phyloP scores from a whole-genome alignment of 2,329 filamentous ascomycete species.

The Verticillium klebahnii region DNA sequence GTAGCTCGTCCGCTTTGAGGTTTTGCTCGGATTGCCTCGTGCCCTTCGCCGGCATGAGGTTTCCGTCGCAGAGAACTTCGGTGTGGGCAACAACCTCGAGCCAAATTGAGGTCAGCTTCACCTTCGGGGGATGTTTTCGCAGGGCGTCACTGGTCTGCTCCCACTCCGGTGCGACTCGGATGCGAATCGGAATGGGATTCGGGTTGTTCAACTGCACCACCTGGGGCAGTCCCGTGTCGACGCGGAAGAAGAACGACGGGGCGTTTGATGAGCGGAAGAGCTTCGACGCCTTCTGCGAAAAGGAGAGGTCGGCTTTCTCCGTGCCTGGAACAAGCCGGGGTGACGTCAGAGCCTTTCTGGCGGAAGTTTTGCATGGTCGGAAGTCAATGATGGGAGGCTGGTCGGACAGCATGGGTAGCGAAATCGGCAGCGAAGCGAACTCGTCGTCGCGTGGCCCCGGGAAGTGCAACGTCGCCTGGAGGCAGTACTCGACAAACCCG shows the following conservation, averaged over 20 bases:
- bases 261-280: conserved; percentile 26
- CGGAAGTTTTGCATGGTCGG: not conserved
- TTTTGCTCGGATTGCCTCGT: no score
- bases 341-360: not conserved
- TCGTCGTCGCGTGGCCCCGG: not conserved
- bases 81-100: conserved; percentile 12
- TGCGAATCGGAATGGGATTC: conserved; percentile 13
- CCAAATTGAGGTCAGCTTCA: conserved; percentile 11
- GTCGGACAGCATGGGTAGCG: conserved; percentile 6
- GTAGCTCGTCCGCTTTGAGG: conserved; percentile 3
- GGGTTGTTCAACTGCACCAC: conserved; percentile 24
- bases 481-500: conserved; percentile 28
- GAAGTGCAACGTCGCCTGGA: conserved; percentile 21
- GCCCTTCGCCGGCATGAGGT: no score
- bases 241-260: conserved; percentile 20
- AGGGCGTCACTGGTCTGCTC: conserved; percentile 6
- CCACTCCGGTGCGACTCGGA: conserved; percentile 12
- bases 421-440: conserved; percentile 17
- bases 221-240: conserved; percentile 20
- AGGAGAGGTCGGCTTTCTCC: conserved; percentile 21
- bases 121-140: conserved; percentile 10
- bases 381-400: conserved; percentile 16
- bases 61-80: not conserved
- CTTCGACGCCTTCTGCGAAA: conserved; percentile 26
- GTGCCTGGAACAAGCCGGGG: conserved; percentile 23